Evolutionary conservation across 2,329 filamentous ascomycete species (phyloP).

Genomic region (Colletotrichum lentis): DNA sequence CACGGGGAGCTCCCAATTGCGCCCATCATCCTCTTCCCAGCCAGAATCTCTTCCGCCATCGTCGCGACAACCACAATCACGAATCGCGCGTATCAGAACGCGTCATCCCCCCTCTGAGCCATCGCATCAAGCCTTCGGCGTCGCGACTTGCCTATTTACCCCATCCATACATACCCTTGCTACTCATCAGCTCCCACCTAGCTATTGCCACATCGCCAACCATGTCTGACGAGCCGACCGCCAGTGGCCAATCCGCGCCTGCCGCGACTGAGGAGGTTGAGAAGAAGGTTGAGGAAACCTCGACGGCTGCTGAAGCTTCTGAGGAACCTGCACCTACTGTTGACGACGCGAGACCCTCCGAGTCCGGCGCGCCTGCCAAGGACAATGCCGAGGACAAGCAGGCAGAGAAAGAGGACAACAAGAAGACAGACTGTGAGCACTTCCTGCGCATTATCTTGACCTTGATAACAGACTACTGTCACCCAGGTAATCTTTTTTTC

Average conservation of each 20-base stretch:
- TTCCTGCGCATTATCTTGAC: constrained; percentile 1
- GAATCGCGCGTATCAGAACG: constrained; percentile 44
- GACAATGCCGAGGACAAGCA: constrained; percentile 40
- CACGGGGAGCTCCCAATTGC: constrained; percentile 47
- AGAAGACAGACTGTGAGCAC: constrained; percentile 47
- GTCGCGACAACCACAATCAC: constrained; percentile 31
- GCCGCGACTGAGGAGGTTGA: constrained; percentile 35
- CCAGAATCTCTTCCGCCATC: constrained; percentile 36
- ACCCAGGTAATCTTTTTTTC: constrained; percentile 34
- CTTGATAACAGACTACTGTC: constrained; percentile 2
- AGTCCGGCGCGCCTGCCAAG: constrained; percentile 41
- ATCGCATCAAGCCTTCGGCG: constrained; percentile 33
- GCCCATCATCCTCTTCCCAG: constrained; percentile 45
- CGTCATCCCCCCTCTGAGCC: constrained; percentile 39
- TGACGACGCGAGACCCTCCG: constrained; percentile 42
- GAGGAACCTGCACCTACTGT: constrained; percentile 38
- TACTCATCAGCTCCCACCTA: constrained; percentile 11
- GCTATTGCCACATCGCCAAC: constrained; percentile 39
- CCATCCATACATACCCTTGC: constrained; percentile 29
- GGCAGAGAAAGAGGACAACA: constrained; percentile 41
- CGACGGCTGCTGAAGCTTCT: constrained; percentile 46
- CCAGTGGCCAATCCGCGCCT: constrained; percentile 36
- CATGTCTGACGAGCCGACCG: constrained; percentile 52
- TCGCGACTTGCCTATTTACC: constrained; percentile 34
- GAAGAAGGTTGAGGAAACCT: constrained; percentile 48